A percentile compares a stretch with the other conserved stretches of the same genome.
phyloP scores from a whole-genome alignment of 1,284 basidiomycete genomes.

The Moesziomyces antarcticus region DNA sequence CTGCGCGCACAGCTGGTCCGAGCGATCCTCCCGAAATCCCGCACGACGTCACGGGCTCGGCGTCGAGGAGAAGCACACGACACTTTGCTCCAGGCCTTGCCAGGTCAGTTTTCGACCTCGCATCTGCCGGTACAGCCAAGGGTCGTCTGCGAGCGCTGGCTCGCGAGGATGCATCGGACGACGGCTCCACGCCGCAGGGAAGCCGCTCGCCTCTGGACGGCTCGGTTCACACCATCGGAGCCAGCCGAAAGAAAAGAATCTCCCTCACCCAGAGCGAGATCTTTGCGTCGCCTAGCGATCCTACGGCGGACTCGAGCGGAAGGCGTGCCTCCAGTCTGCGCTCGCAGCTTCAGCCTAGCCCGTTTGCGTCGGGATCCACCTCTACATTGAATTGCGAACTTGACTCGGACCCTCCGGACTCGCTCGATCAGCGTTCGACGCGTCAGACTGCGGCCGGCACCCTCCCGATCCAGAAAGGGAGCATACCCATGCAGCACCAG shows the following conservation, averaged over 20 bases:
- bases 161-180: conserved; percentile 24
- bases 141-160: conserved; percentile 23
- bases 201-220: conserved; percentile 39
- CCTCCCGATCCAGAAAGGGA: conserved; percentile 3
- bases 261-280: conserved; percentile 41
- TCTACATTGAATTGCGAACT: conserved; percentile 8
- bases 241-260: conserved; percentile 14
- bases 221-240: conserved; percentile 36
- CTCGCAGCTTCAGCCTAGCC: conserved; percentile 23
- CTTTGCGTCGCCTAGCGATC: conserved; percentile 14
- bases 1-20: background rate
- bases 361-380: conserved; percentile 11
- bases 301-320: conserved; percentile 1
- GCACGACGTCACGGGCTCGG: background rate
- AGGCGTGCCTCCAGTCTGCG: conserved; percentile 14
- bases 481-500: background rate
- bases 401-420: background rate
- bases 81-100: background rate
- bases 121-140: conserved; percentile 8
- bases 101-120: conserved; percentile 4
- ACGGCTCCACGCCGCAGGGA: conserved; percentile 42
- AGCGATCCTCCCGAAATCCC: background rate
- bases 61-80: background rate
- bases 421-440: background rate
- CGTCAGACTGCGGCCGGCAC: conserved; percentile 9